Conservation (phyloP, 208 protist genomes). For the Leishmania gerbilli region DNA sequence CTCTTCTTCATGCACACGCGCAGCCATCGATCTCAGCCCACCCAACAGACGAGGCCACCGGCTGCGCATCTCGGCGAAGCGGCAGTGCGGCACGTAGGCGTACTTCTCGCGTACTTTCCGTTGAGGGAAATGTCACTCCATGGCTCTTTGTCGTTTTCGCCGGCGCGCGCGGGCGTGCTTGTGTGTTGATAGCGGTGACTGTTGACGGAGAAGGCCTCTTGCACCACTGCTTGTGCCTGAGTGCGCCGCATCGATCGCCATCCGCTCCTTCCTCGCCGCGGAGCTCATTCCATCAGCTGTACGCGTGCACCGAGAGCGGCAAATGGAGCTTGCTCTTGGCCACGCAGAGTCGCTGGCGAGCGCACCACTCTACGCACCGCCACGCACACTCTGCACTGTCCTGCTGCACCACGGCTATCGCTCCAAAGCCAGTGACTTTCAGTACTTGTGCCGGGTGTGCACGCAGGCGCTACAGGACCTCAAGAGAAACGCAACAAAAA, state of each 20-base stretch:
- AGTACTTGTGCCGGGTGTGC: slow-evolving; percentile 20
- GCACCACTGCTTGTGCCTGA: neutral
- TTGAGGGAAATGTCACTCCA: neutral
- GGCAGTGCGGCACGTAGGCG: neutral
- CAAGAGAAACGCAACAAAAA: too few relatives aligned
- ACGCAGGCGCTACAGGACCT: neutral
- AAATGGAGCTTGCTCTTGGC: neutral
- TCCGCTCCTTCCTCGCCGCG: neutral
- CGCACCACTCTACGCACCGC: too few relatives aligned
- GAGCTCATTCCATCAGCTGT: neutral
- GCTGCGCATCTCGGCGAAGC: neutral
- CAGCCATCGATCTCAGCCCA: neutral
- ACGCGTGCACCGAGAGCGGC: neutral
- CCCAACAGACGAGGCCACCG: neutral
- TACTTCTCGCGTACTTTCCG: neutral
- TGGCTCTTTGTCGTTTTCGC: slow-evolving; percentile 4
- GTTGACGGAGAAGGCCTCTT: neutral
- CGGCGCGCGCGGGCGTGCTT: neutral
- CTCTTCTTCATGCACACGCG: neutral
- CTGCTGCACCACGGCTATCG: slow-evolving; percentile 74
- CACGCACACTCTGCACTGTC: slow-evolving; percentile 35
- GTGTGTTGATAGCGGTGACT: neutral
- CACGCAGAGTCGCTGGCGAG: neutral
- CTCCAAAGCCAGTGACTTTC: slow-evolving; percentile 42
- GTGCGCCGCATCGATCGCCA: neutral